These are phyloP conservation scores for Dendrocalamus latiflorus DNA, from an alignment of 202 grass and related monocot genomes.

Conservation along the genomic window DNA sequence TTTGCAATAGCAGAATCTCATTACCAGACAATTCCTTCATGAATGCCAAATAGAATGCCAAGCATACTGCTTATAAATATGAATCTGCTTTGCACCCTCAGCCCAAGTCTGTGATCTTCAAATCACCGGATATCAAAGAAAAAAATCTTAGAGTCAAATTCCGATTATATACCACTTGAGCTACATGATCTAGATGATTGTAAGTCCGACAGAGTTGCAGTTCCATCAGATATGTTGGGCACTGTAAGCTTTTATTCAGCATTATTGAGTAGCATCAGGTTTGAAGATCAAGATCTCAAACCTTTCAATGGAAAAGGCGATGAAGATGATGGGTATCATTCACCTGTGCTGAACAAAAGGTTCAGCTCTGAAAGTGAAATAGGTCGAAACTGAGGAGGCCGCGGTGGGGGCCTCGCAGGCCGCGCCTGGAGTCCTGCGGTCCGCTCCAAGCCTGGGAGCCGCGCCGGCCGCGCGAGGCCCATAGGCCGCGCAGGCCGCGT, in stretches of 20 bases:
- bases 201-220: slow-evolving; percentile 31
- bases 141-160: slow-evolving; percentile 23
- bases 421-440: too few species aligned
- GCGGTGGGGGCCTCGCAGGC: too few species aligned
- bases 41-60: slow-evolving; percentile 25
- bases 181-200: slow-evolving; percentile 29
- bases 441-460: too few species aligned
- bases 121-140: slow-evolving; percentile 19
- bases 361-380: slow-evolving; percentile 27
- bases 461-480: too few species aligned
- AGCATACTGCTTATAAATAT: slow-evolving; percentile 4
- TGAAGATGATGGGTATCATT: slow-evolving; percentile 2
- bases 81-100: slow-evolving; percentile 3
- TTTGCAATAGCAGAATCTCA: slow-evolving; percentile 36
- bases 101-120: slow-evolving; percentile 25
- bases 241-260: slow-evolving; percentile 28
- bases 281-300: slow-evolving; percentile 34
- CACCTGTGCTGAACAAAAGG: slow-evolving; percentile 25
- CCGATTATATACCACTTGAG: slow-evolving; percentile 52
- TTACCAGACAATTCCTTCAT: slow-evolving; percentile 4
- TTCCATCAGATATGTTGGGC: neutral
- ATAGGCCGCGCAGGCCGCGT: too few species aligned
- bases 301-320: slow-evolving; percentile 17
- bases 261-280: slow-evolving; percentile 4
- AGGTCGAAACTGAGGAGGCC: neutral